phyloP scores from a whole-genome alignment of 2,329 filamentous ascomycete genomes.

The Taxawa tesnikishii region DNA sequence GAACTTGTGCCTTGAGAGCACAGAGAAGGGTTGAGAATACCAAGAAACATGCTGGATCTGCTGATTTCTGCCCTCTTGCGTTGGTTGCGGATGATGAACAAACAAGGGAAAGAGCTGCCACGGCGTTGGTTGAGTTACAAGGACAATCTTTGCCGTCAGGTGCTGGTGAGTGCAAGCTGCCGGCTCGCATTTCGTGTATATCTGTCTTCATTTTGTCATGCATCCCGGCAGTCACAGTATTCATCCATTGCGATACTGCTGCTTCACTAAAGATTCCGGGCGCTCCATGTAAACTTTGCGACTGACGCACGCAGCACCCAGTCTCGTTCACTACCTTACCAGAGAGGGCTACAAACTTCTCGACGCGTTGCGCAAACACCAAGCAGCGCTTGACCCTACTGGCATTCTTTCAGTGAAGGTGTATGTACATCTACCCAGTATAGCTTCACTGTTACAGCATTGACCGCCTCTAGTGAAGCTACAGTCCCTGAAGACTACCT shows the following conservation, averaged over 20 bases:
- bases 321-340: no score
- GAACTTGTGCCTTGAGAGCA: conserved; percentile 33
- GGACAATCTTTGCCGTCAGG: not conserved
- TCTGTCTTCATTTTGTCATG: no score
- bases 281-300: no score
- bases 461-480: conserved; percentile 6
- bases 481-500: conserved; percentile 16
- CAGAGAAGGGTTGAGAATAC: conserved; percentile 13
- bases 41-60: not conserved
- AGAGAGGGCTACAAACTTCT: conserved; percentile 23
- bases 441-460: no score
- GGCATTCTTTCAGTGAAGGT: conserved; percentile 17
- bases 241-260: no score
- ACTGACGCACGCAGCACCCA: no score
- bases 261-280: no score
- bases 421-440: not conserved
- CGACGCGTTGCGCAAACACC: conserved; percentile 21
- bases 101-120: conserved; percentile 12
- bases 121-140: conserved; percentile 10
- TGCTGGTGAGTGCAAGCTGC: no score
- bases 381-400: conserved; percentile 23
- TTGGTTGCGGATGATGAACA: conserved; percentile 20
- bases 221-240: no score
- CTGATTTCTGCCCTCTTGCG: conserved; percentile 26
- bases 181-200: no score